These are phyloP conservation scores for Coffea humblotiana DNA, from an alignment of 305 asterid species.

Conservation along the genomic window DNA sequence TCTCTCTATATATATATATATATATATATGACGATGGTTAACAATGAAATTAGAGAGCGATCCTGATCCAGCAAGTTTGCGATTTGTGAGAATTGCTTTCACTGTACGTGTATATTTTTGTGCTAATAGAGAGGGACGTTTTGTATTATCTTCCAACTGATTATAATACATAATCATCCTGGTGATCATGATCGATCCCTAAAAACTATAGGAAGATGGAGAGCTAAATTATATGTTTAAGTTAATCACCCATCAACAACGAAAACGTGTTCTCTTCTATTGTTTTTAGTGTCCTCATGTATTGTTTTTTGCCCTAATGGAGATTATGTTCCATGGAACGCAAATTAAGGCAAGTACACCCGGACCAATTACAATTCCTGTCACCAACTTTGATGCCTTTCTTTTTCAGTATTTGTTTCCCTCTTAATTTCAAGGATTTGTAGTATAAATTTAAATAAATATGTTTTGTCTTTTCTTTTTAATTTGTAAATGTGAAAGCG, in stretches of 20 bases:
- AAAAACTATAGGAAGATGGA: not conserved
- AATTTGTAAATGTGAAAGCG: too few species aligned
- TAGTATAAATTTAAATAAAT: too few species aligned
- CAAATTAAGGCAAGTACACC: not conserved
- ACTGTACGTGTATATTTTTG: too few species aligned
- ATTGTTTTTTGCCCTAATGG: not conserved
- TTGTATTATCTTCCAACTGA: not conserved
- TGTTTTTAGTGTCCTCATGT: not conserved
- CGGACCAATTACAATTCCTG: not conserved
- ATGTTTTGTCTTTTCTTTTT: too few species aligned
- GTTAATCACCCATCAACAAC: not conserved
- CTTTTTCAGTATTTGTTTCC: not conserved
- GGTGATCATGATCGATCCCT: not conserved
- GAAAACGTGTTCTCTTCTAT: not conserved
- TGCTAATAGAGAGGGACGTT: not conserved
- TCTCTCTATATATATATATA: too few species aligned
- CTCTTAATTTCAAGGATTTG: too few species aligned
- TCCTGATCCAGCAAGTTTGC: too few species aligned
- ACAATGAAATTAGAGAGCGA: too few species aligned
- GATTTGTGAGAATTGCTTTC: too few species aligned
- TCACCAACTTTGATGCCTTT: too few species aligned
- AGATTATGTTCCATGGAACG: not conserved
- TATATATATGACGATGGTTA: too few species aligned
- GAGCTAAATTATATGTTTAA: not conserved
- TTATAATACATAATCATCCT: too few species aligned